Evolutionary conservation across 371 early-diverging fungal genomes (phyloP).

Genomic region (Rhizomucor pusillus): DNA sequence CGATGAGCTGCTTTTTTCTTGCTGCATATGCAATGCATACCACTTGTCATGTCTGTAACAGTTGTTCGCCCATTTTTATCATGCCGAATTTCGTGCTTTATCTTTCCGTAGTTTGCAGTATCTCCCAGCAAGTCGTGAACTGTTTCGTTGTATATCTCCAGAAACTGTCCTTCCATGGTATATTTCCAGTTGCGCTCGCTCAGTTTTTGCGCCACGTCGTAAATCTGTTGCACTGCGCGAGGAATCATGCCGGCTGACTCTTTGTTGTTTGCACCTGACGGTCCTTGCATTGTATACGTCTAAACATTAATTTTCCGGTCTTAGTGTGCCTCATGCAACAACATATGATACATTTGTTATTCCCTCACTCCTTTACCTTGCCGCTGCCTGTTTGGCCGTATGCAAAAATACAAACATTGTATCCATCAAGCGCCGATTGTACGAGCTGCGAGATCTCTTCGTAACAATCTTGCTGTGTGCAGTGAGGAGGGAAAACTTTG

Average conservation of each 20-base stretch:
- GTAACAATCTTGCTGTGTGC: conserved; percentile 86
- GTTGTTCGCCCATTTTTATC: conserved; percentile 70
- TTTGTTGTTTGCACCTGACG: conserved; percentile 27
- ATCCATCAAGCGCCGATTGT: conserved; percentile 96
- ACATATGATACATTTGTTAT: neutral
- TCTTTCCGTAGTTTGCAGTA: conserved; percentile 33
- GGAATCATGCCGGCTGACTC: conserved; percentile 84
- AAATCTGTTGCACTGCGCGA: conserved; percentile 86
- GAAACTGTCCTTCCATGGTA: conserved; percentile 78
- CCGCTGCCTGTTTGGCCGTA: conserved; percentile 99
- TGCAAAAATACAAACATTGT: conserved; percentile 98
- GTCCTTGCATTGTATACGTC: conserved; percentile 84
- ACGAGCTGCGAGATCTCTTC: conserved; percentile 94
- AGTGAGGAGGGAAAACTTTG: conserved; percentile 71
- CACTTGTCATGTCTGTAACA: conserved; percentile 73
- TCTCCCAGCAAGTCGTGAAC: conserved; percentile 68
- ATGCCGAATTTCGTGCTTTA: conserved; percentile 85
- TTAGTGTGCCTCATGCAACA: neutral
- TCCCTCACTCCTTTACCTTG: conserved; percentile 48
- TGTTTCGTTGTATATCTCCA: conserved; percentile 96
- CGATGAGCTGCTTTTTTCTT: conserved; percentile 1
- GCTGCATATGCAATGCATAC: conserved; percentile 24
- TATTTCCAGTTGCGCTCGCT: conserved; percentile 87
- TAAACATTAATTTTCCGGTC: neutral
- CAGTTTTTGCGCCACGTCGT: conserved; percentile 69